phyloP scores from a whole-genome alignment of 345 rosid species.

The Erysimum cheiranthoides region DNA sequence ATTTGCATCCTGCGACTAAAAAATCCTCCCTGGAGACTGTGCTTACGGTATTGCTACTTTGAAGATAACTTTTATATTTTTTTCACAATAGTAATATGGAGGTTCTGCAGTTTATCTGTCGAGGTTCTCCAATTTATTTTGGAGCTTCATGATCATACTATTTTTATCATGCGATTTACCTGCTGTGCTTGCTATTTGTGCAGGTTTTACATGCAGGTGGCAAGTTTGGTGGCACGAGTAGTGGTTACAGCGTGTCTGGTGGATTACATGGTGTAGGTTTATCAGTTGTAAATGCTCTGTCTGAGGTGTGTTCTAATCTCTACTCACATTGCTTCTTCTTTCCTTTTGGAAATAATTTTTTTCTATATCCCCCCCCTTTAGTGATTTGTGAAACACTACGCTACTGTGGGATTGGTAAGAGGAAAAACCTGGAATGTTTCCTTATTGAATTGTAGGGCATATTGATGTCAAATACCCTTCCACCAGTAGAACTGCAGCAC shows the following conservation, averaged over 20 bases:
- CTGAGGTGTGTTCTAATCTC: slow-evolving; percentile 68
- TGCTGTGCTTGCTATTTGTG: slow-evolving; percentile 37
- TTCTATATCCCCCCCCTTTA: neutral
- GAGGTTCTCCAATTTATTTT: neutral
- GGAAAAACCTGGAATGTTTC: neutral
- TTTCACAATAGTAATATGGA: slow-evolving; percentile 21
- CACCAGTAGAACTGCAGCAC: slow-evolving; percentile 4
- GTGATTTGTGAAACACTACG: neutral
- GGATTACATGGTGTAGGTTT: slow-evolving; percentile 98
- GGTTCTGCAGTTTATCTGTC: slow-evolving; percentile 15
- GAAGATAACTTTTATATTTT: slow-evolving; percentile 11
- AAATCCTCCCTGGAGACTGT: slow-evolving; percentile 98
- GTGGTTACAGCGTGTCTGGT: slow-evolving; percentile 97
- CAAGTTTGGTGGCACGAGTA: slow-evolving; percentile 95
- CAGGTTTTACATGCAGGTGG: slow-evolving; percentile 99
- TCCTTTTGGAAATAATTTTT: neutral
- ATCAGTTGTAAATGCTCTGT: slow-evolving; percentile 97
- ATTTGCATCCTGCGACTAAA: slow-evolving; percentile 89
- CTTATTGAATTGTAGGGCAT: slow-evolving; percentile 22
- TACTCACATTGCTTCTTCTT: slow-evolving; percentile 12
- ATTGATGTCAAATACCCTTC: slow-evolving; percentile 15
- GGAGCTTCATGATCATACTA: slow-evolving; percentile 24
- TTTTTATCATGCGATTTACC: neutral
- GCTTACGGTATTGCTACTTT: slow-evolving; percentile 72
- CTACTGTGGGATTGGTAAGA: slow-evolving; percentile 15